Base-by-base conservation (phyloP, 768 basidiomycete genomes). In the Serpula lacrymans region DNA sequence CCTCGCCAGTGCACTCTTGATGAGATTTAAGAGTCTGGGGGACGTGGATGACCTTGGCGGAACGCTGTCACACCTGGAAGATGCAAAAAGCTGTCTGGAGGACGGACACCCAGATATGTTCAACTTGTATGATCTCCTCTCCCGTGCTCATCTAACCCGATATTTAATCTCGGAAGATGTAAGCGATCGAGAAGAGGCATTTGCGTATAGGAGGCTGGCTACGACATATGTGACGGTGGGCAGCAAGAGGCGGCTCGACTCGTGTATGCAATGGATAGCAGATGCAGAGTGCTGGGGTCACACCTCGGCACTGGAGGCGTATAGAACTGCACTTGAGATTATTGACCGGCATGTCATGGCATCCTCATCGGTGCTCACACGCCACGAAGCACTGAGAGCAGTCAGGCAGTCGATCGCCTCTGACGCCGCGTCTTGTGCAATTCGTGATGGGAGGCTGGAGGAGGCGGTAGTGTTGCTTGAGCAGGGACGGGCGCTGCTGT, bases 401-500 rank as follows among this genome's bases (percentile, higher is more conserved):
- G 52, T 47, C 3, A 39, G 41, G 33, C 26, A 38, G 30, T 39
- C 49, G 13, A 31, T 26, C 25, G 34, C 40, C 18, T 41, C 30
- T n/a, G 55, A 55, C 11, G 63, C 56, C 1, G 57, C 59, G 1
- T 49, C 59, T 3, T 53, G 59, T 24, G 50, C 59, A 1, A 28
- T 62, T 35, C 51, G 53, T 31, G 49, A 44, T 37, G 43, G 43
- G 9, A 43, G 57, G 4, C 49, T 41, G n/a, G 26, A 46, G 5
- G 54, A 52, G 29, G 65, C 59, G 1, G 36, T 68, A 16, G 63
- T 62, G 31, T 33, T 45, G 1, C 49, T 68, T 5, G 66, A 67
- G 33, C 39, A 43, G 10, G 65, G 60, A 3, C 51, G 67, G 12
- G 57, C 57, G 4, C n/a, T 64, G 6, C 22, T 67, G 37, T 68